Evolutionary conservation across 2,329 filamentous ascomycete genomes (phyloP), one percentile per base, ranked within the genome.

Genomic region (Pyrenophora teres): DNA sequence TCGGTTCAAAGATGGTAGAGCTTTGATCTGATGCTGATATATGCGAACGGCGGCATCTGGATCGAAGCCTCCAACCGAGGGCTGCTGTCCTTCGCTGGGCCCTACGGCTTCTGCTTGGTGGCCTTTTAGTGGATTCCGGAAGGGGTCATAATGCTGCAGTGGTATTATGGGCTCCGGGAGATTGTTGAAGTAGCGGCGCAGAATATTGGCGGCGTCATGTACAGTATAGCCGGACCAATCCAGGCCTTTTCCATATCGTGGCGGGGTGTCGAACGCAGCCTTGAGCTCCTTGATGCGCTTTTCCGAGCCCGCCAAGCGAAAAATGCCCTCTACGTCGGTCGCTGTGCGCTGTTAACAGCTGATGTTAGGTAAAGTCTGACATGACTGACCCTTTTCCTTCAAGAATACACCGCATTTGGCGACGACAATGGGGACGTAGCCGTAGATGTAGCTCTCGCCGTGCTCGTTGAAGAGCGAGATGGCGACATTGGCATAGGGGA

Each of bases 171-270:
- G 94, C 71, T 99, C 94, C 2, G 94, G 94, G 2, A 99, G 83
- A 69, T 96, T 90, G 74, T 97, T 97, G 57, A 99, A 86, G 72
- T 99, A 99, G 64, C 94, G 86, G 57, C 94, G 87, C 38, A 99
- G 83, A 55, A 99, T 93, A 70, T 97, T 99, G 66, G 94, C 92
- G 21, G 94, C 94, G 81, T 99, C 94, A 75, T 99, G 94, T 36
- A 99, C 94, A 0, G 94, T 99, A 73, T 96, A 99, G 40, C 94
- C 94, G 40, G 91, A 89, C 94, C 94, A 99, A 65, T 96, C 90
- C 21, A 99, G 82, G 13, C 94, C 94, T 76, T 99, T 99, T 47
- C 94, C 94, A 73, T 96, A 99, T 65, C 92, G 84, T 40, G 69
- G 69, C 35, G 94, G 94, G 0, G 93, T 96, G 75, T 97, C 90